Percentiles rank a stretch among this genome's conserved stretches.
These are phyloP conservation scores for Ilyonectria mors-panacis DNA, from an alignment of 2,329 filamentous ascomycete genomes.

Conservation along the genomic window DNA sequence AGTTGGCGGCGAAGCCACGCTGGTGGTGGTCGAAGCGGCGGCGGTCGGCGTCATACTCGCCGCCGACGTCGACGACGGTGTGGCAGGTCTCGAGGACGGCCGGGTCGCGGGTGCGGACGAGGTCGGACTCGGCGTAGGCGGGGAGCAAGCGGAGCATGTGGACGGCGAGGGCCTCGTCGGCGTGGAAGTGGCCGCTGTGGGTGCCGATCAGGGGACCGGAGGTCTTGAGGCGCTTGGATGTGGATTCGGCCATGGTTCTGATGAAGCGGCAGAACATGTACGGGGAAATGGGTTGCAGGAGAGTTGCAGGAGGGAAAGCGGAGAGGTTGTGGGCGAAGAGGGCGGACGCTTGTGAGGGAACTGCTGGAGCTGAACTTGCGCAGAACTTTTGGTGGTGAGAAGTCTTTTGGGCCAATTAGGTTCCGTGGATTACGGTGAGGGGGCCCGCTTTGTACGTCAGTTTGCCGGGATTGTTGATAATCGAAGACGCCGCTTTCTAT, in stretches of 20 bases:
- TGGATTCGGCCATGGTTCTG: conserved; percentile 69
- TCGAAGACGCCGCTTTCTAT: no score
- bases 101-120: conserved; percentile 91
- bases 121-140: conserved; percentile 78
- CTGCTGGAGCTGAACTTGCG: background rate
- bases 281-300: conserved; percentile 20
- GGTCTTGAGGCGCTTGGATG: conserved; percentile 89
- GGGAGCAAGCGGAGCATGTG: conserved; percentile 95
- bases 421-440: background rate
- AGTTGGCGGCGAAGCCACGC: conserved; percentile 87
- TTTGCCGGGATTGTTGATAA: background rate
- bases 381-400: conserved; percentile 13
- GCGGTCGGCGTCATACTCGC: conserved; percentile 83
- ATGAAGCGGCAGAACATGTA: conserved; percentile 53
- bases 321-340: conserved; percentile 11
- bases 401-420: background rate
- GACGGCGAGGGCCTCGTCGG: conserved; percentile 96
- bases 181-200: conserved; percentile 98
- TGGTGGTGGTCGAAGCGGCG: conserved; percentile 98
- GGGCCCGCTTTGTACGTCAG: conserved; percentile 13
- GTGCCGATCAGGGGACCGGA: conserved; percentile 83
- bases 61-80: conserved; percentile 98
- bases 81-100: conserved; percentile 84
- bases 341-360: conserved; percentile 2
- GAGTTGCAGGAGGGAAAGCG: background rate